Percentiles rank a stretch among this genome's conserved stretches.
phyloP scores from a whole-genome alignment of 202 grass and related monocot genomes.

The Saccharum hybrid region DNA sequence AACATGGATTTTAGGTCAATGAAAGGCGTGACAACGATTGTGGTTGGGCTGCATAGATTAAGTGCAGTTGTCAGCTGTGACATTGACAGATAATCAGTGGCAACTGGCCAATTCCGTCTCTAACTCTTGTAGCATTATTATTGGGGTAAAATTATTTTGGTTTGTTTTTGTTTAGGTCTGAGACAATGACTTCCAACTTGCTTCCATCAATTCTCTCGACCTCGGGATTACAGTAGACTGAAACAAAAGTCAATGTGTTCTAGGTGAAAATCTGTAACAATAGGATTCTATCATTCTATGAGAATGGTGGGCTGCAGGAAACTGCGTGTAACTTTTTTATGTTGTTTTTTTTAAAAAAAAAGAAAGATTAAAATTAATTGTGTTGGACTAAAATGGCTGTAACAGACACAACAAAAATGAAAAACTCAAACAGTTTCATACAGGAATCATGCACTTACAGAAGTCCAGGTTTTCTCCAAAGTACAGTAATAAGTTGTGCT shows the following conservation, averaged over 20 bases:
- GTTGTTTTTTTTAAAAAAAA: background rate
- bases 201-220: constrained; percentile 28
- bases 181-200: constrained; percentile 43
- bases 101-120: constrained; percentile 33
- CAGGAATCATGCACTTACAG: constrained; percentile 8
- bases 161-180: constrained; percentile 37
- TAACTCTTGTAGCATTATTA: constrained; percentile 32
- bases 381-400: background rate
- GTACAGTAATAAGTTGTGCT: background rate
- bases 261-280: constrained; percentile 10
- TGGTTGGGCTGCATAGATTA: constrained; percentile 49
- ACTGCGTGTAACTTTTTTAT: background rate
- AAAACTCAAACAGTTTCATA: background rate
- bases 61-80: background rate
- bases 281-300: background rate
- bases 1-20: constrained; percentile 50
- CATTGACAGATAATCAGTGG: constrained; percentile 27
- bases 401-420: background rate
- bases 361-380: background rate
- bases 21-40: background rate
- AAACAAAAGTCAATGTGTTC: constrained; percentile 15
- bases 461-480: background rate
- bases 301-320: background rate
- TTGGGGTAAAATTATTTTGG: background rate
- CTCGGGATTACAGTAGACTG: constrained; percentile 2